phyloP scores from a whole-genome alignment of 148 eudicot genomes.

The Selenicereus undatus region DNA sequence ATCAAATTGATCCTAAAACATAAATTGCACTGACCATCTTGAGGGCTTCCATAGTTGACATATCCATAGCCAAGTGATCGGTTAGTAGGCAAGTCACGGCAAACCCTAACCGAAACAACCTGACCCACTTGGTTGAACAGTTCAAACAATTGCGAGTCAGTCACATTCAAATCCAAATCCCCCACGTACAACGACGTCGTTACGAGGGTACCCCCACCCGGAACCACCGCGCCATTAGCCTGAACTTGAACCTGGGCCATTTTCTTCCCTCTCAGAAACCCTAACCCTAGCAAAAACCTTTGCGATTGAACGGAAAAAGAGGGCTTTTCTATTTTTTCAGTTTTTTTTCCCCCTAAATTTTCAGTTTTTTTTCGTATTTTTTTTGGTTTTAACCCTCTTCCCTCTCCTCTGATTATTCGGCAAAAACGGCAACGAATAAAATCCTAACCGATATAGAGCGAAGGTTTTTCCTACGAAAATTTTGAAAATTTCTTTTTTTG shows the following conservation, averaged over 20 bases:
- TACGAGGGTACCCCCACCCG: constrained; percentile 22
- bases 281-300: constrained; percentile 23
- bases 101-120: constrained; percentile 68
- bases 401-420: constrained; percentile 77
- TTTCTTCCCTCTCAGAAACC: constrained; percentile 1
- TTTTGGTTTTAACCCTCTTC: constrained; percentile 30
- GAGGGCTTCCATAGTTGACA: constrained; percentile 55
- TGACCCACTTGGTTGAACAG: constrained; percentile 53
- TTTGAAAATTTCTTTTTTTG: constrained; percentile 27
- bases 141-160: constrained; percentile 58
- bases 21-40: constrained; percentile 44
- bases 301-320: constrained; percentile 1
- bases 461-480: neutral
- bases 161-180: constrained; percentile 59
- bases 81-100: constrained; percentile 50
- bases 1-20: neutral
- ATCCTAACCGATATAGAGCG: neutral
- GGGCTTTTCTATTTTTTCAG: constrained; percentile 8
- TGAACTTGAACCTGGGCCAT: constrained; percentile 60
- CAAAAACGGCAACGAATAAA: constrained; percentile 6
- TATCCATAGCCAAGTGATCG: constrained; percentile 76
- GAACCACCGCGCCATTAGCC: constrained; percentile 31
- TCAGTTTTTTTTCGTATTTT: constrained; percentile 27
- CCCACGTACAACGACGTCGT: constrained; percentile 70
- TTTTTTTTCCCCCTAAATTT: neutral